Conservation (phyloP, 108 stramenopile species). For the Cafeteria roenbergensis region DNA sequence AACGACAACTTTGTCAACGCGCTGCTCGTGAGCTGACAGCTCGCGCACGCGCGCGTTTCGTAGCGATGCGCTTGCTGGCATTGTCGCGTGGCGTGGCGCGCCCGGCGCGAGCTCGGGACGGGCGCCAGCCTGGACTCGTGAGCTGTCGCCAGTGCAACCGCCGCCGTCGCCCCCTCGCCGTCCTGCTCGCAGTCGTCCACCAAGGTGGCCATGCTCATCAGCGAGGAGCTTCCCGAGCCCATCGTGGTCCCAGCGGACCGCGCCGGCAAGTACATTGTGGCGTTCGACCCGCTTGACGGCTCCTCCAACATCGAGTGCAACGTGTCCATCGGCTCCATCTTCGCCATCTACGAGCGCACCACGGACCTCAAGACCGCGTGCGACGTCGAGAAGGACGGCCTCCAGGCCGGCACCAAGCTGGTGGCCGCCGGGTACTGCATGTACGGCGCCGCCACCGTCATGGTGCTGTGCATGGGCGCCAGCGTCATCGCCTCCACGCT, state of each 20-base stretch:
- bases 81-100: no score
- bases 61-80: no score
- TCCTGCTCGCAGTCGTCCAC: conserved; percentile 67
- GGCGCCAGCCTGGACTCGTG: no score
- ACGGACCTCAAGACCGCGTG: conserved; percentile 55
- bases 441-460: conserved; percentile 84
- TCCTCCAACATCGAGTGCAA: conserved; percentile 98
- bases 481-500: conserved; percentile 89
- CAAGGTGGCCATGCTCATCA: conserved; percentile 83
- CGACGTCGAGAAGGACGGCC: no score
- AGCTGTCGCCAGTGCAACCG: no score
- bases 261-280: conserved; percentile 82
- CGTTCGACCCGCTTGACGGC: conserved; percentile 96
- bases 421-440: conserved; percentile 84
- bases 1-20: conserved; percentile 98
- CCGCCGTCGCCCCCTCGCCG: no score
- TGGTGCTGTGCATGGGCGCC: conserved; percentile 77
- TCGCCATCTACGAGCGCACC: conserved; percentile 73
- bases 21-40: no score
- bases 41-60: no score
- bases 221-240: conserved; percentile 93
- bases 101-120: no score
- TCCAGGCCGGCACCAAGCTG: conserved; percentile 76
- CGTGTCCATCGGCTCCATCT: conserved; percentile 93
- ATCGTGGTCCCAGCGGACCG: conserved; percentile 73